Evolutionary conservation across 129 eudicot genomes (phyloP).

Genomic region (Flaveria trinervia): DNA sequence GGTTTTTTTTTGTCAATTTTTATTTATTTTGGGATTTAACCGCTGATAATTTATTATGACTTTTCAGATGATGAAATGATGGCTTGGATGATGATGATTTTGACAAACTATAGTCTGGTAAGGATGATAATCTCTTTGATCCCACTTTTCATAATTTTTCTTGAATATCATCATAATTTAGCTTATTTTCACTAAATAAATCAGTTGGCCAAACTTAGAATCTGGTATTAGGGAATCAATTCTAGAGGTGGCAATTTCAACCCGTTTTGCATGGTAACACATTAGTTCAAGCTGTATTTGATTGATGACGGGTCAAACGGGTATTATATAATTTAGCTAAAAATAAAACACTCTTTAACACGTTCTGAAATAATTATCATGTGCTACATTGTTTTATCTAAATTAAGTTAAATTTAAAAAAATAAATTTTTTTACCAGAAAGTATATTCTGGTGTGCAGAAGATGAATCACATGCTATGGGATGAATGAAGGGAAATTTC

Average conservation of each 20-base stretch:
- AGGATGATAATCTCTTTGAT: constrained; percentile 25
- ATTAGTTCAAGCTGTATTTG: neutral
- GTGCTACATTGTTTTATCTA: neutral
- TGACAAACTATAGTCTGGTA: constrained; percentile 77
- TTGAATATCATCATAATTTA: constrained; percentile 2
- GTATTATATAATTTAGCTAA: neutral
- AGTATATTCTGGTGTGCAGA: neutral
- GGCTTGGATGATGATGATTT: constrained; percentile 89
- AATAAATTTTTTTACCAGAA: neutral
- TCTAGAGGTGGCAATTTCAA: neutral
- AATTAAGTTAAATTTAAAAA: neutral
- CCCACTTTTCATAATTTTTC: constrained; percentile 15
- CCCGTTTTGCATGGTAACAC: neutral
- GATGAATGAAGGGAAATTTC: constrained; percentile 36
- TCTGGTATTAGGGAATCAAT: neutral
- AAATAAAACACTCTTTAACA: neutral
- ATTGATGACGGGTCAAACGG: constrained; percentile 7
- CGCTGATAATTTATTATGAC: constrained; percentile 19
- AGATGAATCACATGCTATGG: constrained; percentile 1
- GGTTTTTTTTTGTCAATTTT: neutral
- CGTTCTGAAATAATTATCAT: neutral
- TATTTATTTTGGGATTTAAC: constrained; percentile 2
- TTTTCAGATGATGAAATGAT: constrained; percentile 69
- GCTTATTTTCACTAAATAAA: constrained; percentile 1
- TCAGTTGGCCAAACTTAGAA: neutral